Evolutionary conservation across 2,329 filamentous ascomycete genomes (phyloP).

Genomic region (Cladobotryum mycophilum): DNA sequence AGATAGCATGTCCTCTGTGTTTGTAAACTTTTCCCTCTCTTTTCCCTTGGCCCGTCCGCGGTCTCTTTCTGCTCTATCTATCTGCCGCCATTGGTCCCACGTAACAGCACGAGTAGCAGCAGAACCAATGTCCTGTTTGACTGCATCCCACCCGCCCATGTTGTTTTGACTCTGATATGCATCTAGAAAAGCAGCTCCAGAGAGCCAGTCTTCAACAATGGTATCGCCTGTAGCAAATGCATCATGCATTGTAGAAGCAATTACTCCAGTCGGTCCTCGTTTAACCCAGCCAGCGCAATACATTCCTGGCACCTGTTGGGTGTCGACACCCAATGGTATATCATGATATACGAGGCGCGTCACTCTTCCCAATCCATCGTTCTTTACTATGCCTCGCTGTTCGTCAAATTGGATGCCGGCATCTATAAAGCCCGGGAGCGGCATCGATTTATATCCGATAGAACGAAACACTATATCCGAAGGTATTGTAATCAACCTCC

Average conservation of each 20-base stretch:
- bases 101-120: slow-evolving; percentile 57
- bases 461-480: slow-evolving; percentile 78
- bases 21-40: slow-evolving; percentile 65
- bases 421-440: slow-evolving; percentile 66
- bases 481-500: slow-evolving; percentile 46
- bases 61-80: slow-evolving; percentile 70
- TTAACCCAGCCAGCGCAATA: slow-evolving; percentile 98
- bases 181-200: slow-evolving; percentile 35
- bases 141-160: slow-evolving; percentile 65
- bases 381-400: slow-evolving; percentile 67
- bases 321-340: slow-evolving; percentile 26
- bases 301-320: slow-evolving; percentile 54
- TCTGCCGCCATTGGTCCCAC: slow-evolving; percentile 80
- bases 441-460: slow-evolving; percentile 85
- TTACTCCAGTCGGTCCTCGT: slow-evolving; percentile 87
- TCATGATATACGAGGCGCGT: slow-evolving; percentile 29
- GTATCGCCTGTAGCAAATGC: slow-evolving; percentile 85
- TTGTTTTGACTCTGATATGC: background rate
- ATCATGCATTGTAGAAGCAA: slow-evolving; percentile 92
- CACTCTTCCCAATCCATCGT: slow-evolving; percentile 74
- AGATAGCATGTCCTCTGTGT: slow-evolving; percentile 50
- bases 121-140: slow-evolving; percentile 53
- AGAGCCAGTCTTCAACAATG: slow-evolving; percentile 69
- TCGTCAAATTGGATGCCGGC: slow-evolving; percentile 74
- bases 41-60: slow-evolving; percentile 65